A percentile compares a stretch with the other conserved stretches of the same genome.
These are phyloP conservation scores for Metschnikowia lochheadii DNA, from an alignment of 805 yeast genomes.

Conservation along the genomic window DNA sequence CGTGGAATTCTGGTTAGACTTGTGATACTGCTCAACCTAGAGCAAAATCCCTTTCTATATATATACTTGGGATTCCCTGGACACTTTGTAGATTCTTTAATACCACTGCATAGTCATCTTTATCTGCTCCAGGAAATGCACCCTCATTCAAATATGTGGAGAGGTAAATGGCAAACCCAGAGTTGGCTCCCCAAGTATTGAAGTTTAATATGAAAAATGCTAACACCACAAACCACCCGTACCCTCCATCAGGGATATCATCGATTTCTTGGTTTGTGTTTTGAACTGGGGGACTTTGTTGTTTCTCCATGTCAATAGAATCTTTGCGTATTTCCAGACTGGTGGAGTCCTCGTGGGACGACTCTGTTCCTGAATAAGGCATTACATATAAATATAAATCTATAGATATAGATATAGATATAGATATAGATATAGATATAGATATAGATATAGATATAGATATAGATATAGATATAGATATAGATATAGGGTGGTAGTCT, in stretches of 20 bases:
- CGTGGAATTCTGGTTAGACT: too few relatives aligned
- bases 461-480: too few relatives aligned
- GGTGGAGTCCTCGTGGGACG: neutral
- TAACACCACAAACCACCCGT: conserved; percentile 60
- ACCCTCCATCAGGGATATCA: conserved; percentile 51
- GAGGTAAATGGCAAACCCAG: conserved; percentile 62
- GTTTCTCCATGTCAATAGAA: neutral
- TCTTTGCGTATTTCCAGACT: neutral
- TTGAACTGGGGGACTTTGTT: neutral
- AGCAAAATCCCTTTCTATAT: too few relatives aligned
- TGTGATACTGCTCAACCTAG: too few relatives aligned
- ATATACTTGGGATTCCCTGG: too few relatives aligned
- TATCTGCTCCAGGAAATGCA: conserved; percentile 51
- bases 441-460: too few relatives aligned
- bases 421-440: too few relatives aligned
- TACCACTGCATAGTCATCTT: conserved; percentile 58
- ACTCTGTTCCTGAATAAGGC: neutral
- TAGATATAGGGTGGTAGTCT: too few relatives aligned
- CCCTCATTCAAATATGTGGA: conserved; percentile 49
- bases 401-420: too few relatives aligned
- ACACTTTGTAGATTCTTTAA: too few relatives aligned
- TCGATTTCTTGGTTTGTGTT: conserved; percentile 1
- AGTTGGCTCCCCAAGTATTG: conserved; percentile 71
- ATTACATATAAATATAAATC: too few relatives aligned
- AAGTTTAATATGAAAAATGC: conserved; percentile 50